Conservation (phyloP, 148 eudicot species). For the Gaultheria prostrata region DNA sequence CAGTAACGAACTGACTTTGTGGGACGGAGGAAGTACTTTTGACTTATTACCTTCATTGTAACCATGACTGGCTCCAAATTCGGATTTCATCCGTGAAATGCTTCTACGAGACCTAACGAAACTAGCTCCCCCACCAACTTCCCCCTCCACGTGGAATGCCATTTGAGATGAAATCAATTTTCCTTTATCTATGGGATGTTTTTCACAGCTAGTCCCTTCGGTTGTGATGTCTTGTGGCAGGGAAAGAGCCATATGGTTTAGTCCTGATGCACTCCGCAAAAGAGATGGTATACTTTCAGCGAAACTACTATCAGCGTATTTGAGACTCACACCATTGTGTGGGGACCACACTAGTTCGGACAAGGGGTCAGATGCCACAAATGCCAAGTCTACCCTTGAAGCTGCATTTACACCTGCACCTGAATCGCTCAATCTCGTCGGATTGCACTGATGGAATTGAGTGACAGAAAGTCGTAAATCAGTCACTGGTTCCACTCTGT, state of each 20-base stretch:
- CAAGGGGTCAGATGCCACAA: slow-evolving; percentile 41
- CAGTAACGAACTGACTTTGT: background rate
- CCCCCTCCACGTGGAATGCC: slow-evolving; percentile 10
- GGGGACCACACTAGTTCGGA: slow-evolving; percentile 75
- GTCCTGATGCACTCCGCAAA: slow-evolving; percentile 27
- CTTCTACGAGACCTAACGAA: slow-evolving; percentile 5
- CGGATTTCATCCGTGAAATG: background rate
- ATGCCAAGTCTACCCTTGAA: slow-evolving; percentile 37
- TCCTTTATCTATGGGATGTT: slow-evolving; percentile 4
- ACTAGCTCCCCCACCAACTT: slow-evolving; percentile 14
- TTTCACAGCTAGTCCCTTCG: slow-evolving; percentile 19
- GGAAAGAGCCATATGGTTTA: slow-evolving; percentile 24
- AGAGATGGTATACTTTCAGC: slow-evolving; percentile 21
- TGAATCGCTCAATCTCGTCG: slow-evolving; percentile 23
- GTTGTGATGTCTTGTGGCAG: slow-evolving; percentile 21
- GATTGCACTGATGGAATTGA: slow-evolving; percentile 18
- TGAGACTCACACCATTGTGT: slow-evolving; percentile 46
- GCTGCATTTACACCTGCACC: slow-evolving; percentile 86
- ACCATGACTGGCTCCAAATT: slow-evolving; percentile 10
- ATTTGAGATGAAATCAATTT: slow-evolving; percentile 22
- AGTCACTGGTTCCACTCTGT: slow-evolving; percentile 19
- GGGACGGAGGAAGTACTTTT: background rate
- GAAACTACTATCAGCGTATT: slow-evolving; percentile 35
- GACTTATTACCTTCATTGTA: slow-evolving; percentile 20
- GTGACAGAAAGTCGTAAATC: slow-evolving; percentile 36